These are phyloP conservation scores for Xanthoconium stramineum DNA, from an alignment of 768 basidiomycete species.

Conservation along the genomic window DNA sequence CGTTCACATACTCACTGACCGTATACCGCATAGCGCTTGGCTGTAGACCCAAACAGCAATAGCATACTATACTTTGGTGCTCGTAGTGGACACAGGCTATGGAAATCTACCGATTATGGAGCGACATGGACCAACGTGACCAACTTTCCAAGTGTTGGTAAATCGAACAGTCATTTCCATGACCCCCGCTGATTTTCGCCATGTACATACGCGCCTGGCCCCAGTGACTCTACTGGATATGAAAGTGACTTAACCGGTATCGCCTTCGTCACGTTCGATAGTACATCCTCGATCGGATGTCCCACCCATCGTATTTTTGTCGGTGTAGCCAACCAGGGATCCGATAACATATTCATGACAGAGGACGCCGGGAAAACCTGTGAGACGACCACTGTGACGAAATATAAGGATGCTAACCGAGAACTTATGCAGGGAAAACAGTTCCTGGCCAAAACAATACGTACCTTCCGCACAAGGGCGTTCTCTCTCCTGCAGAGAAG, in stretches of 20 bases:
- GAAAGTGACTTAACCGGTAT: constrained; percentile 9
- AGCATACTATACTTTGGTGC: constrained; percentile 63
- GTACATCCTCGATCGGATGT: constrained; percentile 40
- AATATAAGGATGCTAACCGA: not conserved
- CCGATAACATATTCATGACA: constrained; percentile 54
- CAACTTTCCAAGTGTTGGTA: constrained; percentile 56
- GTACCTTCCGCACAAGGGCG: constrained; percentile 64
- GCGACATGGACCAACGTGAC: constrained; percentile 58
- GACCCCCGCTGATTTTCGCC: not conserved
- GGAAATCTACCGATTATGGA: constrained; percentile 62
- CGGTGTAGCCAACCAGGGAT: constrained; percentile 57
- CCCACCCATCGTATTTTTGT: constrained; percentile 66
- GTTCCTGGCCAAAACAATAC: constrained; percentile 55
- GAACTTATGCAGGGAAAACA: constrained; percentile 43
- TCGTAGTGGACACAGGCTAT: constrained; percentile 60
- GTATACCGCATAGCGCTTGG: constrained; percentile 44
- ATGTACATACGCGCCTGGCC: constrained; percentile 11
- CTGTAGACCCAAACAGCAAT: constrained; percentile 61
- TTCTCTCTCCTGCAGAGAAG: constrained; percentile 55
- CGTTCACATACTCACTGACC: not conserved
- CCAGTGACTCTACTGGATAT: constrained; percentile 6
- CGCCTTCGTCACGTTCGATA: constrained; percentile 13
- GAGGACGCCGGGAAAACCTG: constrained; percentile 44
- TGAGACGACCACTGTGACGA: not conserved
- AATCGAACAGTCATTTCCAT: constrained; percentile 5